Conservation (phyloP, 371 early-diverging fungal genomes). For the Mucor sp. region DNA sequence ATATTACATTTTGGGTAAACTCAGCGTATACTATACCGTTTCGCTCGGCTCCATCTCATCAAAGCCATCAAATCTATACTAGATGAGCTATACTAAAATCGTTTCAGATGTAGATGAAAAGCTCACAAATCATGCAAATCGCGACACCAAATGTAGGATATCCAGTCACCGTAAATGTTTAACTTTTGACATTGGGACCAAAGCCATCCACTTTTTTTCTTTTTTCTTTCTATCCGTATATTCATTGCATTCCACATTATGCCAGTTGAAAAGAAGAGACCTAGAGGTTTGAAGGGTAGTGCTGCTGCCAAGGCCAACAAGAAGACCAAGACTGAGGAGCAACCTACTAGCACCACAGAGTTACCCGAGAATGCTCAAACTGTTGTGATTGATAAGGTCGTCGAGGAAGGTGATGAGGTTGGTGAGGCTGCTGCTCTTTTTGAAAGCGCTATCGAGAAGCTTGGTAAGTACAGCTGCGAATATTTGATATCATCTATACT, state of each 20-base stretch:
- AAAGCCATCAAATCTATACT: background rate
- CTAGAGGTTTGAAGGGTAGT: conserved; percentile 49
- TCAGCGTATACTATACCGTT: background rate
- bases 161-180: background rate
- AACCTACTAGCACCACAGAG: conserved; percentile 10
- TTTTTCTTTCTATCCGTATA: background rate
- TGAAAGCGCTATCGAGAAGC: conserved; percentile 47
- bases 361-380: conserved; percentile 48
- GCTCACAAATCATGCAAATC: background rate
- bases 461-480: conserved; percentile 21
- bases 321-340: conserved; percentile 33
- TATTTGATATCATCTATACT: background rate
- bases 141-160: background rate
- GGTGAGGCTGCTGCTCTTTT: conserved; percentile 49
- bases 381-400: conserved; percentile 48
- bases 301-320: conserved; percentile 42
- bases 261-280: conserved; percentile 49
- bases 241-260: conserved; percentile 8
- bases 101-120: background rate
- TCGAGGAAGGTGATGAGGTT: conserved; percentile 57
- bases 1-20: background rate
- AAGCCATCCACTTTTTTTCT: background rate
- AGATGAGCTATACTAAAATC: background rate
- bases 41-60: background rate
- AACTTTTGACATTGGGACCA: background rate